These are phyloP conservation scores for Eimeria maxima DNA, from an alignment of 169 alveolate species.

Conservation along the genomic window DNA sequence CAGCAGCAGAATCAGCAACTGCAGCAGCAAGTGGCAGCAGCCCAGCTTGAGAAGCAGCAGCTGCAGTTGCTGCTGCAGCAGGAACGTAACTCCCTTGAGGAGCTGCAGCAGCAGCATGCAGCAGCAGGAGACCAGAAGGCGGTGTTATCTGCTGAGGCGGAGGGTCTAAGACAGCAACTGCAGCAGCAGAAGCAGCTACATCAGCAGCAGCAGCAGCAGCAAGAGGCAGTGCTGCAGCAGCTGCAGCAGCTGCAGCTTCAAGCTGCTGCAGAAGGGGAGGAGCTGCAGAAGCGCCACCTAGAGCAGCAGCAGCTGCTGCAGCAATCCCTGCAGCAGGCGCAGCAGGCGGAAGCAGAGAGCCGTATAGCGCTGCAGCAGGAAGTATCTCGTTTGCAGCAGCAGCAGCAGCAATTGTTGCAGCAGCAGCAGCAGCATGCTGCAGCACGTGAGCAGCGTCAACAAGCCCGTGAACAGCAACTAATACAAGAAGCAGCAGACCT, in stretches of 20 bases:
- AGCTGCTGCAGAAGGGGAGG: slow-evolving; percentile 61
- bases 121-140: slow-evolving; percentile 38
- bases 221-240: slow-evolving; percentile 58
- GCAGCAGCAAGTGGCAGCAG: slow-evolving; percentile 73
- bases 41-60: slow-evolving; percentile 45
- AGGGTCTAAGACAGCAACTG: slow-evolving; percentile 50
- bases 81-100: not conserved
- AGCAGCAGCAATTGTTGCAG: slow-evolving; percentile 65
- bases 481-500: not conserved
- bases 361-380: slow-evolving; percentile 65
- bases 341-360: slow-evolving; percentile 64
- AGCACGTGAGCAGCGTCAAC: slow-evolving; percentile 34
- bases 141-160: slow-evolving; percentile 69
- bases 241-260: slow-evolving; percentile 68
- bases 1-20: slow-evolving; percentile 59
- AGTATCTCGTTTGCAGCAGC: slow-evolving; percentile 24
- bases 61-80: slow-evolving; percentile 76
- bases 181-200: slow-evolving; percentile 66
- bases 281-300: slow-evolving; percentile 47
- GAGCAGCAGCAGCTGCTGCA: slow-evolving; percentile 73
- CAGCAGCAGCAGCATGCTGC: slow-evolving; percentile 59
- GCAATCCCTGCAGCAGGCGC: slow-evolving; percentile 68
- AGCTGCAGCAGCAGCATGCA: slow-evolving; percentile 27
- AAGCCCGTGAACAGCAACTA: slow-evolving; percentile 25
- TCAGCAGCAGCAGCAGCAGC: slow-evolving; percentile 42